Base-by-base conservation (phyloP, 805 yeast species). In the Naumovozyma baii region DNA sequence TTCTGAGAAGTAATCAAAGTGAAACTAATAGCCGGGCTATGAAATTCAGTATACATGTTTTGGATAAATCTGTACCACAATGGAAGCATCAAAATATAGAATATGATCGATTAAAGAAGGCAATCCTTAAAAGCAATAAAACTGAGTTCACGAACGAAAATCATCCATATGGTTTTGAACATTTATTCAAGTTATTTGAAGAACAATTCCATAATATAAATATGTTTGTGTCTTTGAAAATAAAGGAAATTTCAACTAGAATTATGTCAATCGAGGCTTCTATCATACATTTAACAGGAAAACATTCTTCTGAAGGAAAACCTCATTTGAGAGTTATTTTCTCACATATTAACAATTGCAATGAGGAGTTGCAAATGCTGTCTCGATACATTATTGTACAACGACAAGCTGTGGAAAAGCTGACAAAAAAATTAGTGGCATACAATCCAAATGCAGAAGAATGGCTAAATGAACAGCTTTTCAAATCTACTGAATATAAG, bases 31-130 rank as follows among this genome's bases (percentile, higher is more conserved):
- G 10, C 26, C 10, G 10, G 26, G 26, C 13, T 22, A 88, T 88
- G 97, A 90, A 86, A 63, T 88, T 87, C 60, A 95, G 96, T 38
- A 69, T 75, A 32, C 87, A 82, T 52, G 69, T 88, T 17, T 67
- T 73, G 39, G 77, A 74, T 47, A 70, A 85, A 49, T 82, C 95
- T 10, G 82, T 86, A 18, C 86, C 88, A 2, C 92, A 84, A 64
- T 88, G 97, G 96, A 73, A 74, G 51, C 73, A 75, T 45, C 80
- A 84, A 61, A 86, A 88, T 59, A 69, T 88, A 31, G 87, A 85
- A 53, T 88, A 88, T 62, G 81, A 85, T 48, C 83, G 78, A 29
- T 58, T 88, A 41, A 88, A 87, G 60, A 62, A 63, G 3, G 68
- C 72, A 34, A 84, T 88, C 42, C 72, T 79, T 8, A 9, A 13